A percentile compares a stretch with the other conserved stretches of the same genome.
phyloP scores from a whole-genome alignment of 1,284 basidiomycete genomes.

The Cutaneotrichosporon spelunceum region DNA sequence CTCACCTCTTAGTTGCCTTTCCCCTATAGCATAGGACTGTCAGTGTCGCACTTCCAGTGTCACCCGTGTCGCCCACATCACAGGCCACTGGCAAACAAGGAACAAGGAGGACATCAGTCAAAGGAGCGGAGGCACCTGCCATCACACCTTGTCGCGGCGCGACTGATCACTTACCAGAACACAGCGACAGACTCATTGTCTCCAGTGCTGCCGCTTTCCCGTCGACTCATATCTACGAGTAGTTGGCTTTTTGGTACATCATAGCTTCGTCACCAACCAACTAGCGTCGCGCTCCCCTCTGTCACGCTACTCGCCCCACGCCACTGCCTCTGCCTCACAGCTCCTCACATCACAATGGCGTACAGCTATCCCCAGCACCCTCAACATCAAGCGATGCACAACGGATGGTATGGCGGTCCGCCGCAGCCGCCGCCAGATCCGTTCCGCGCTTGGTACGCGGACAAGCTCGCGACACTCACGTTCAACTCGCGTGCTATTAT shows the following conservation, averaged over 20 bases:
- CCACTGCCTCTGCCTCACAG: not conserved
- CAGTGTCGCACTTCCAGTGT: constrained; percentile 3
- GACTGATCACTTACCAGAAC: constrained; percentile 17
- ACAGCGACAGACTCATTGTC: constrained; percentile 12
- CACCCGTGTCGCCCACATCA: not conserved
- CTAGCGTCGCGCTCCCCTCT: not conserved
- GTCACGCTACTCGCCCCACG: not conserved
- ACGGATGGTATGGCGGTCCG: constrained; percentile 9
- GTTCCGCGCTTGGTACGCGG: constrained; percentile 60
- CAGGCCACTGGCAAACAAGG: not conserved
- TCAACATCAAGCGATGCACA: not conserved
- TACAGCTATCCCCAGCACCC: constrained; percentile 10
- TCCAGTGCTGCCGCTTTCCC: not conserved
- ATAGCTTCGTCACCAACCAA: not conserved
- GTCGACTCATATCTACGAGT: not conserved
- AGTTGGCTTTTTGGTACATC: not conserved
- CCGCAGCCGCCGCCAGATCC: constrained; percentile 32
- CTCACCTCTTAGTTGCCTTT: not conserved
- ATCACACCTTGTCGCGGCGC: constrained; percentile 7
- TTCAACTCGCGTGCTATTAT: constrained; percentile 97
- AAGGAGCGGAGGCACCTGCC: not conserved
- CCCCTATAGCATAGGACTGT: constrained; percentile 10
- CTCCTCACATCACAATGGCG: constrained; percentile 5
- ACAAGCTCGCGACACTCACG: constrained; percentile 76
- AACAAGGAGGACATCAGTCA: constrained; percentile 1